These are phyloP conservation scores for Aspergillus brunneoviolaceus DNA, from an alignment of 2,329 filamentous ascomycete species.

Conservation along the genomic window DNA sequence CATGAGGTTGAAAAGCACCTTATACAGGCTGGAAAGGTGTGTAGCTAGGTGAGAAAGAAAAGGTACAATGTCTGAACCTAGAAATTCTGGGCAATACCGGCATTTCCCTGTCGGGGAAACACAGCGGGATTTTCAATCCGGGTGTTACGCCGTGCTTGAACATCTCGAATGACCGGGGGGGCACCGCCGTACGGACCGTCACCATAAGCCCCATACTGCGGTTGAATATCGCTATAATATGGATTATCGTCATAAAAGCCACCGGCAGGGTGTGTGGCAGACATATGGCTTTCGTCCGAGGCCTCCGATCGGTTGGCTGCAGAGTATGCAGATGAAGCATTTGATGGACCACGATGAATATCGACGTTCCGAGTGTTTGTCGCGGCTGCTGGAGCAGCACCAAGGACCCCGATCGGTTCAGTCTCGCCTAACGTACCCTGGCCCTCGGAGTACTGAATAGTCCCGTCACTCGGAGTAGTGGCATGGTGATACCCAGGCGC, in stretches of 20 bases:
- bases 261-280: constrained; percentile 45
- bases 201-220: constrained; percentile 54
- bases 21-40: neutral
- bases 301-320: constrained; percentile 70
- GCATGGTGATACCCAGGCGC: constrained; percentile 53
- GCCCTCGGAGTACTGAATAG: constrained; percentile 62
- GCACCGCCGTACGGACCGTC: constrained; percentile 53
- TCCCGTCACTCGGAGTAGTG: constrained; percentile 64
- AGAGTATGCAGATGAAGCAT: constrained; percentile 95
- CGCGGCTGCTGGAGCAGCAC: constrained; percentile 62
- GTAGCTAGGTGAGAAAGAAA: neutral
- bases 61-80: constrained; percentile 42
- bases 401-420: constrained; percentile 80
- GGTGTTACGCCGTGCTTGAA: constrained; percentile 87
- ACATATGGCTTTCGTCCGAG: constrained; percentile 56
- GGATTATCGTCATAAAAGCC: constrained; percentile 56
- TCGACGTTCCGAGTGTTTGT: constrained; percentile 62
- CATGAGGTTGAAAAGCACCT: too few relatives aligned
- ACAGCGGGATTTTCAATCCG: constrained; percentile 88
- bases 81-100: constrained; percentile 96
- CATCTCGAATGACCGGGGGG: constrained; percentile 87
- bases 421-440: constrained; percentile 65
- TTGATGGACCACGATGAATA: constrained; percentile 86
- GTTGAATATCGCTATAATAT: constrained; percentile 52
- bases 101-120: constrained; percentile 84